Evolutionary conservation across 257 asterid species (phyloP).

Genomic region (Solanum chaucha): DNA sequence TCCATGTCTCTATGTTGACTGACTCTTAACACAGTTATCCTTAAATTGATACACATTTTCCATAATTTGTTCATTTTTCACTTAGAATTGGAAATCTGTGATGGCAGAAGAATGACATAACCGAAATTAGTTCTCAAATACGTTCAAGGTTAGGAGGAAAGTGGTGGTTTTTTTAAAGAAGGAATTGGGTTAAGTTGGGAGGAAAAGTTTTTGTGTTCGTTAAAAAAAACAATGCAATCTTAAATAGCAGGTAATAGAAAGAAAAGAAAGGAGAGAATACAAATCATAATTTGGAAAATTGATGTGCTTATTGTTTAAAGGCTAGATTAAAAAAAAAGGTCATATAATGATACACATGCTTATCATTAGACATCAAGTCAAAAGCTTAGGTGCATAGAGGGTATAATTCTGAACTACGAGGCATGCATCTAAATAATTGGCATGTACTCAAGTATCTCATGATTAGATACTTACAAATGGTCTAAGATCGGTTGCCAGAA

Average conservation of each 20-base stretch:
- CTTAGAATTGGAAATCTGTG: neutral
- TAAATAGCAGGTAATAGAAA: neutral
- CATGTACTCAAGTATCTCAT: neutral
- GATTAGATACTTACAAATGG: slow-evolving; percentile 31
- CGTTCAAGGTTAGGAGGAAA: neutral
- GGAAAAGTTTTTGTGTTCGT: neutral
- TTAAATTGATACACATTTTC: neutral
- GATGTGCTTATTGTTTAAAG: neutral
- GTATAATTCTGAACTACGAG: neutral
- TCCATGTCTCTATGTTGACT: neutral
- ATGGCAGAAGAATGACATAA: neutral
- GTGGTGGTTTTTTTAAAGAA: rapidly evolving
- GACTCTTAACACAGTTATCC: neutral
- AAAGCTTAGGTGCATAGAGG: neutral
- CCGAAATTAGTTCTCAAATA: neutral
- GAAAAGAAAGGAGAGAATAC: neutral
- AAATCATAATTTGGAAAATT: neutral
- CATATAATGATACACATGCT: neutral
- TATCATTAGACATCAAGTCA: neutral
- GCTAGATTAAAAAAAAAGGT: neutral
- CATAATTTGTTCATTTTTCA: neutral
- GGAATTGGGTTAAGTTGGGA: neutral
- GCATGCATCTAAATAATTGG: neutral
- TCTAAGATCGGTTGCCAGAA: slow-evolving; percentile 25
- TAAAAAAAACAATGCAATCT: neutral